Evolutionary conservation across 176 grass and related monocot species (phyloP), one percentile per base, ranked within the genome.

Genomic region (Paspalum notatum): DNA sequence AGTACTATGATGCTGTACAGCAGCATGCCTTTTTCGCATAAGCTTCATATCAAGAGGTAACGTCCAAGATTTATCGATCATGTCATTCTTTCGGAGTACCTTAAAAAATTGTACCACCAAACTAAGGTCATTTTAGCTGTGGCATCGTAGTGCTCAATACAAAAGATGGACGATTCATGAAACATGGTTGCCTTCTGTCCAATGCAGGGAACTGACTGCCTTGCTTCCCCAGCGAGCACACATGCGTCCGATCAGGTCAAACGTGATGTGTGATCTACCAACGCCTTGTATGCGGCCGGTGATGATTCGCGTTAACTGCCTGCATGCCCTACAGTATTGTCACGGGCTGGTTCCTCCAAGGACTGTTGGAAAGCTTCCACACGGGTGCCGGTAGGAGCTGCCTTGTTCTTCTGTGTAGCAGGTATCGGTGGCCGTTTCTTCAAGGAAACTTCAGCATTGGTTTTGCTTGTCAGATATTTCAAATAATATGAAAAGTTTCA

Each of bases 251-350:
- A 80, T 62, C 87, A 25, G 82, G 76, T 64, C 82, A 64, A 80
- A 75, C 44, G 63, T 12, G 63, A 80, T 24, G 71, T 71, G 69
- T 71, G 70, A 85, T 70, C 76, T 22, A 80, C 87, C 82, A 64
- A 81, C 77, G 80, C 66, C 49, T 48, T 41, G 62, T 51, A 70
- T 68, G 12, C 62, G 54, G 53, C 64, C 32, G 57, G 42, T 85
- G 78, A 73, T 85, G 78, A 81, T 85, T 76, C 72, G 57, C 13
- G 72, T 82, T 82, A 51, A 83, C 78, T 85, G 66, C 41, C 72
- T 41, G 48, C 72, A 66, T 82, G 77, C 27, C 65, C 65, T 60
- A 77, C 83, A 38, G 50, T 37, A 39, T 12, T 81, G n/a, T 64
- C 64, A 44, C 46, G 26, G 50, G 82, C 82, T 27, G 76, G 63